phyloP scores from a whole-genome alignment of 2,329 filamentous ascomycete genomes.

The Clonostachys solani region DNA sequence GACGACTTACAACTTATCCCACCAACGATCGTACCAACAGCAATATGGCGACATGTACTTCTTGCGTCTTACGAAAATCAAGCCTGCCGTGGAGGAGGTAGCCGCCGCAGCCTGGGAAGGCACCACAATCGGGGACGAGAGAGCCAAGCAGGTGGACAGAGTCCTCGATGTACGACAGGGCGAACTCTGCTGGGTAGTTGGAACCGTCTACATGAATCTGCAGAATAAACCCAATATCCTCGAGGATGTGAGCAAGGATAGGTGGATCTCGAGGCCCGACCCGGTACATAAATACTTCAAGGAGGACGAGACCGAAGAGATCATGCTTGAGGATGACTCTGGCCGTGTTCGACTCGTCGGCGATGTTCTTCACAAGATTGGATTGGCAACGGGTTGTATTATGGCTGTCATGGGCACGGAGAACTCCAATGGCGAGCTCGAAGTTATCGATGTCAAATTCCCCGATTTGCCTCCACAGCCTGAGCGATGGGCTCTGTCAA shows the following conservation, averaged over 20 bases:
- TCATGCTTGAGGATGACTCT: slow-evolving; percentile 94
- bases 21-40: slow-evolving; percentile 75
- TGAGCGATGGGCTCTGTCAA: slow-evolving; percentile 61
- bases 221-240: slow-evolving; percentile 92
- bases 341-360: slow-evolving; percentile 81
- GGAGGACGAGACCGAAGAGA: slow-evolving; percentile 54
- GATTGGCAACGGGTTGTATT: slow-evolving; percentile 89
- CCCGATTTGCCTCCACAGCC: slow-evolving; percentile 83
- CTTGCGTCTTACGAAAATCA: slow-evolving; percentile 80
- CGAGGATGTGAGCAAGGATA: slow-evolving; percentile 91
- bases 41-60: slow-evolving; percentile 99
- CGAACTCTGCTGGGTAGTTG: slow-evolving; percentile 89
- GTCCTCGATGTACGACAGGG: slow-evolving; percentile 95
- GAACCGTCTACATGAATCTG: slow-evolving; percentile 98
- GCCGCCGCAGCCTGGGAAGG: slow-evolving; percentile 74
- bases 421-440: slow-evolving; percentile 86
- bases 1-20: slow-evolving; percentile 68
- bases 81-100: slow-evolving; percentile 72
- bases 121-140: slow-evolving; percentile 73
- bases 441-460: slow-evolving; percentile 85
- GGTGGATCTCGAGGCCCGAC: slow-evolving; percentile 83
- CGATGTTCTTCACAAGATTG: slow-evolving; percentile 57
- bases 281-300: slow-evolving; percentile 73
- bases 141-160: slow-evolving; percentile 72
- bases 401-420: slow-evolving; percentile 94